These are phyloP conservation scores for Arachnomyces sp. DNA, from an alignment of 2,329 filamentous ascomycete genomes.

Conservation along the genomic window DNA sequence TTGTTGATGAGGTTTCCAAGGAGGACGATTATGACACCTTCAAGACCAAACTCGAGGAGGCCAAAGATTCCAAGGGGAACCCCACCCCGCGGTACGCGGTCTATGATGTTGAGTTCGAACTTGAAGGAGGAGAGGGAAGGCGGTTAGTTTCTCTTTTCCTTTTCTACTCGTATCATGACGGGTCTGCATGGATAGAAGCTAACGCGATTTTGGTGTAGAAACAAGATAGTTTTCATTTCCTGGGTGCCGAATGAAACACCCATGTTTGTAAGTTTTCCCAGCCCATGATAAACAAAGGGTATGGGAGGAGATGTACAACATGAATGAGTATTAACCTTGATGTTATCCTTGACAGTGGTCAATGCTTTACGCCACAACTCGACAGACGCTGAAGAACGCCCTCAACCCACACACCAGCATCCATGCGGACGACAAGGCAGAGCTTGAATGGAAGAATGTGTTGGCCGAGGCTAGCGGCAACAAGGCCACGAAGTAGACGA, in stretches of 20 bases:
- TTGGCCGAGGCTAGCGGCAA: constrained; percentile 34
- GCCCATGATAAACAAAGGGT: neutral
- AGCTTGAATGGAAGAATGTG: constrained; percentile 37
- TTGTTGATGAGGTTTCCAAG: constrained; percentile 38
- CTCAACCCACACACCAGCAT: constrained; percentile 36
- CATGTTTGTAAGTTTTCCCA: constrained; percentile 29
- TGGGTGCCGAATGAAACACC: constrained; percentile 37
- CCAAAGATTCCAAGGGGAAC: constrained; percentile 37
- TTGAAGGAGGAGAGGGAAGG: constrained; percentile 41
- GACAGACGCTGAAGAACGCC: constrained; percentile 42
- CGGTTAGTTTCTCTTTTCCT: constrained; percentile 27
- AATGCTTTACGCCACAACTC: constrained; percentile 46
- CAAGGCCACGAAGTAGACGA: constrained; percentile 32
- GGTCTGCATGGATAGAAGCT: too few species aligned
- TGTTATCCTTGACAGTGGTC: constrained; percentile 29
- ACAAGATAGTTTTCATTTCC: constrained; percentile 46
- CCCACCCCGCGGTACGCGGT: constrained; percentile 43
- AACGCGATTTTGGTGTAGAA: constrained; percentile 22
- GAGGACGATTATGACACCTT: constrained; percentile 43
- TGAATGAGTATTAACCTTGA: constrained; percentile 11
- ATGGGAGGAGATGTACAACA: neutral
- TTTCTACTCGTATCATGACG: neutral
- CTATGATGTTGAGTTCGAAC: constrained; percentile 45
- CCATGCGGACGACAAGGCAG: constrained; percentile 35
- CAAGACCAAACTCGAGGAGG: constrained; percentile 37